Base-by-base conservation (phyloP, 2,329 filamentous ascomycete species). In the Alternaria conjuncta region DNA sequence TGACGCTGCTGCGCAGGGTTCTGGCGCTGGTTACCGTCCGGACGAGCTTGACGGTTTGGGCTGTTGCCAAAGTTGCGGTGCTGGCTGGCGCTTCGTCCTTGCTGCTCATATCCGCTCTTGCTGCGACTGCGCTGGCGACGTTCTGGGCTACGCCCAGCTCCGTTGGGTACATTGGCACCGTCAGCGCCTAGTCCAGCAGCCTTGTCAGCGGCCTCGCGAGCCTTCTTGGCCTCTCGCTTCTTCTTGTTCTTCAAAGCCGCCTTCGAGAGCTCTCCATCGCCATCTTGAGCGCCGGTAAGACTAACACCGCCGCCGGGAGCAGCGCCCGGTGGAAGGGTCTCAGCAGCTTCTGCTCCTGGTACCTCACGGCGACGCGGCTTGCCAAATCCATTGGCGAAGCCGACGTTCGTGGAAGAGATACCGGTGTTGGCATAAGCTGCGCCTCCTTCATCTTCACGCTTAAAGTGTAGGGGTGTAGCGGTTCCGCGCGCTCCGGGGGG, bases 161-260 rank as follows among this genome's bases (percentile, higher is more conserved):
- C 76, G 8, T 71, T 71, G 5, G 75, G 69, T 11, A 73, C 61
- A 21, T 69, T 69, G 46, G 67, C 70, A 3, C 73, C 75, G 23
- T 79, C 78, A 28, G 75, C 74, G 41, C 67, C 71, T 15, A 81
- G 68, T 30, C 73, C 71, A 18, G 74, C 75, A 8, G 76, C 75
- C 66, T 78, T 80, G 54, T 87, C 88, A 18, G 93, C 92, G 6
- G 85, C 87, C 50, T 96, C 94, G 78, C 94, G 96, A 55, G 88
- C 88, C 83, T 97, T 98, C 86, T 96, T 97, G 70, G 92, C 92
- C 71, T 92, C 90, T 49, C 96, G 89, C 88, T 98, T 98, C 88
- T 98, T 98, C 88, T 98, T 98, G 83, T 97, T 97, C 87, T 97
- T 97, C 72, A 93, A 84, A 12, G 92, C 94, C 57, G 91, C 89